Evolutionary conservation across 176 grass and related monocot species (phyloP).

Genomic region (Luzula sylvatica): DNA sequence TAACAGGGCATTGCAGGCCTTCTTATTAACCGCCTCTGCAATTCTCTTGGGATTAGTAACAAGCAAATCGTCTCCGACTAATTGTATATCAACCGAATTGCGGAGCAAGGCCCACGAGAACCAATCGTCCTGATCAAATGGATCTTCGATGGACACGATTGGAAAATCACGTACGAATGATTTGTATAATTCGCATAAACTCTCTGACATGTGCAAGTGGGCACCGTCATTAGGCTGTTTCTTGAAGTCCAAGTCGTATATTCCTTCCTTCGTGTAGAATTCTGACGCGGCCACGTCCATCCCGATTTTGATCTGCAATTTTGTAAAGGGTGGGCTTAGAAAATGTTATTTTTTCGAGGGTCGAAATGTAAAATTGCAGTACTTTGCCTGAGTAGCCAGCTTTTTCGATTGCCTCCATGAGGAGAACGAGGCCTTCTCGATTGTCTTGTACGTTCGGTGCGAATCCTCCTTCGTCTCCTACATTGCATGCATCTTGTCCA

Average conservation of each 20-base stretch:
- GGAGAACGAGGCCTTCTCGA: constrained; percentile 87
- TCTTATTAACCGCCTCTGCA: constrained; percentile 68
- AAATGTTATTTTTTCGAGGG: constrained; percentile 1
- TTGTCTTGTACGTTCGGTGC: constrained; percentile 99
- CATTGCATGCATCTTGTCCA: constrained; percentile 97
- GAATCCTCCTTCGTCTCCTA: constrained; percentile 95
- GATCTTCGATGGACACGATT: constrained; percentile 97
- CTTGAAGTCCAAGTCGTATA: constrained; percentile 94
- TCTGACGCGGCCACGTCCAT: constrained; percentile 98
- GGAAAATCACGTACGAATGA: constrained; percentile 85
- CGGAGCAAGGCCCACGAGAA: constrained; percentile 69
- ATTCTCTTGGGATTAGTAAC: constrained; percentile 98
- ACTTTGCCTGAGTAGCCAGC: constrained; percentile 89
- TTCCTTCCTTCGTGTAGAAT: constrained; percentile 73
- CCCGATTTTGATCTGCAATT: constrained; percentile 99
- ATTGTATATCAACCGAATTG: constrained; percentile 79
- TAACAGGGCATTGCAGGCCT: constrained; percentile 87
- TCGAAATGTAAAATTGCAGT: background rate
- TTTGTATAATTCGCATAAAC: constrained; percentile 62
- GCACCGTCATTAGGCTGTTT: constrained; percentile 84
- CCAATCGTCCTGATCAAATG: constrained; percentile 99
- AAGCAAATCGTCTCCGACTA: constrained; percentile 91
- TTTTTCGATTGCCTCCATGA: constrained; percentile 97
- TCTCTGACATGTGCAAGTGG: constrained; percentile 46
- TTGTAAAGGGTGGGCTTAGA: background rate